These are phyloP conservation scores for Ampelomyces quisqualis DNA, from an alignment of 2,329 filamentous ascomycete genomes.

Conservation along the genomic window DNA sequence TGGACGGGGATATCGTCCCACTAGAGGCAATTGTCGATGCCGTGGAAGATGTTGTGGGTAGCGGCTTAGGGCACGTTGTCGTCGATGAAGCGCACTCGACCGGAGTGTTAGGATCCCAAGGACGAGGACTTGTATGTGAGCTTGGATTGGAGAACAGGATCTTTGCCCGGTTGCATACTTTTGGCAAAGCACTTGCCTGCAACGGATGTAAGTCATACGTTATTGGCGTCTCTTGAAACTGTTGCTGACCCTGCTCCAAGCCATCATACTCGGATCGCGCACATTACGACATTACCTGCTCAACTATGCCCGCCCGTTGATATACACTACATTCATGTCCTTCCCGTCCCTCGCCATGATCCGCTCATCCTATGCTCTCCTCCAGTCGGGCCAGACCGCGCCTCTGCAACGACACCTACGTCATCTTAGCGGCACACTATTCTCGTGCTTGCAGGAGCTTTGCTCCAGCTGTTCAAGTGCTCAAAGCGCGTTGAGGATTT, in stretches of 20 bases:
- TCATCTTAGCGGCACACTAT: constrained; percentile 23
- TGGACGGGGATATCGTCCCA: constrained; percentile 77
- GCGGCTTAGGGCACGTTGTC: constrained; percentile 61
- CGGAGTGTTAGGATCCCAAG: constrained; percentile 58
- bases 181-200: constrained; percentile 67
- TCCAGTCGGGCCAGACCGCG: constrained; percentile 22
- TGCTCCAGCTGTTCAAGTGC: constrained; percentile 11
- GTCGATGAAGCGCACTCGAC: constrained; percentile 70
- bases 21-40: constrained; percentile 61
- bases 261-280: constrained; percentile 36
- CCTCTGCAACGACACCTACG: constrained; percentile 28
- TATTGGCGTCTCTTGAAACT: no score
- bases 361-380: constrained; percentile 34
- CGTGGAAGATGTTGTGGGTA: constrained; percentile 58
- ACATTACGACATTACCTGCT: constrained; percentile 38
- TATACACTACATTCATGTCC: constrained; percentile 47
- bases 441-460: constrained; percentile 18
- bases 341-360: constrained; percentile 48
- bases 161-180: constrained; percentile 63
- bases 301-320: constrained; percentile 45
- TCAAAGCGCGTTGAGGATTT: constrained; percentile 20
- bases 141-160: constrained; percentile 56
- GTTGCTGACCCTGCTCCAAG: no score
- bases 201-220: constrained; percentile 71
- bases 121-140: constrained; percentile 57